Evolutionary conservation across 2,329 filamentous ascomycete species (phyloP).

Genomic region (Fusarium pseudonygamai): DNA sequence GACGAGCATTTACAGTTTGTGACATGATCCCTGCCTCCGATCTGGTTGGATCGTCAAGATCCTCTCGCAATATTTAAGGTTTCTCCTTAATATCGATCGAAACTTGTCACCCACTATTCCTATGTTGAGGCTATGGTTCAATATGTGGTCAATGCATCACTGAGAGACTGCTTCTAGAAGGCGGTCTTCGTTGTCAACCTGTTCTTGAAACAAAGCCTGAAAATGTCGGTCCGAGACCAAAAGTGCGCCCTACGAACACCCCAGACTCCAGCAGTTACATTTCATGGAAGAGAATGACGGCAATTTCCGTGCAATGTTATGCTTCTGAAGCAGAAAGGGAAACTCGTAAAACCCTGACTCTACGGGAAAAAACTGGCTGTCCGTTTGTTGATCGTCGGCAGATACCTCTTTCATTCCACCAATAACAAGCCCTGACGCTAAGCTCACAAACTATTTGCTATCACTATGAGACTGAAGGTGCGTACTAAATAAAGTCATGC

Average conservation of each 20-base stretch:
- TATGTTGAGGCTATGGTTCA: neutral
- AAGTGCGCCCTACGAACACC: fast-evolving
- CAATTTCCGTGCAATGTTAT: neutral
- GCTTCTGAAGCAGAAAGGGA: too few relatives aligned
- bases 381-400: neutral
- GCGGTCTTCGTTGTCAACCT: neutral
- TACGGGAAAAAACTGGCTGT: fast-evolving
- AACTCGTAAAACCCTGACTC: neutral
- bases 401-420: neutral
- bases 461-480: too few relatives aligned
- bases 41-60: neutral
- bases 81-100: neutral
- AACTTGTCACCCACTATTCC: neutral
- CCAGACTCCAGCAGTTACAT: neutral
- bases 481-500: too few relatives aligned
- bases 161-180: neutral
- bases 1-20: neutral
- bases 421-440: neutral
- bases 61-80: neutral
- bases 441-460: too few relatives aligned
- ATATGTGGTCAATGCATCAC: too few relatives aligned
- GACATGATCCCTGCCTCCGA: neutral
- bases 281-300: neutral
- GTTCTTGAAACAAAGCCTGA: neutral
- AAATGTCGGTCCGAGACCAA: neutral